Evolutionary conservation across 805 yeast genomes (phyloP).

Genomic region (Yueomyces sinensis): DNA sequence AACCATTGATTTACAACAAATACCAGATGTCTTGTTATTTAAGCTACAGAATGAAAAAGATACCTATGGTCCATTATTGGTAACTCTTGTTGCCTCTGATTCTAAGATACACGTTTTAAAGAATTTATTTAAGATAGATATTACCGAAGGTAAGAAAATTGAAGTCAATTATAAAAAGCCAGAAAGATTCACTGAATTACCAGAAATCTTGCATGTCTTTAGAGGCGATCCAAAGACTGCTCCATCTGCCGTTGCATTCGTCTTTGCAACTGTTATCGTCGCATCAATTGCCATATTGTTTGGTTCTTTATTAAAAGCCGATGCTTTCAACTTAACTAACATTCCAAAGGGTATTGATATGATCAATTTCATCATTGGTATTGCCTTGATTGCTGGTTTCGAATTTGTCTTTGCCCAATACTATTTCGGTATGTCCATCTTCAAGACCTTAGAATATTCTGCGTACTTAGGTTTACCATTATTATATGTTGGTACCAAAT

Average conservation of each 20-base stretch:
- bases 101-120: conserved; percentile 8
- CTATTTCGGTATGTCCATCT: conserved; percentile 21
- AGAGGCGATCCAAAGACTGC: conserved; percentile 40
- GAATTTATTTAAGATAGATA: conserved; percentile 10
- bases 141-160: conserved; percentile 1
- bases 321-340: conserved; percentile 15
- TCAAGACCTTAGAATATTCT: conserved; percentile 16
- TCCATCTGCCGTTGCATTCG: conserved; percentile 35
- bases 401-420: conserved; percentile 20
- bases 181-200: conserved; percentile 30
- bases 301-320: conserved; percentile 29
- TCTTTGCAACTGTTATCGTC: conserved; percentile 34
- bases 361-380: conserved; percentile 13
- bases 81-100: conserved; percentile 11
- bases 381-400: conserved; percentile 16
- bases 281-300: conserved; percentile 31
- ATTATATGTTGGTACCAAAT: conserved; percentile 51
- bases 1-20: conserved; percentile 5
- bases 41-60: conserved; percentile 8
- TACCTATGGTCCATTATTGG: conserved; percentile 10
- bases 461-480: conserved; percentile 38
- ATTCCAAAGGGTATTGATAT: conserved; percentile 15
- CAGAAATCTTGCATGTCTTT: conserved; percentile 56
- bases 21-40: conserved; percentile 13
- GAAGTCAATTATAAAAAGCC: conserved; percentile 6